Conservation (phyloP, 257 asterid species). For the Petunia axillaris region DNA sequence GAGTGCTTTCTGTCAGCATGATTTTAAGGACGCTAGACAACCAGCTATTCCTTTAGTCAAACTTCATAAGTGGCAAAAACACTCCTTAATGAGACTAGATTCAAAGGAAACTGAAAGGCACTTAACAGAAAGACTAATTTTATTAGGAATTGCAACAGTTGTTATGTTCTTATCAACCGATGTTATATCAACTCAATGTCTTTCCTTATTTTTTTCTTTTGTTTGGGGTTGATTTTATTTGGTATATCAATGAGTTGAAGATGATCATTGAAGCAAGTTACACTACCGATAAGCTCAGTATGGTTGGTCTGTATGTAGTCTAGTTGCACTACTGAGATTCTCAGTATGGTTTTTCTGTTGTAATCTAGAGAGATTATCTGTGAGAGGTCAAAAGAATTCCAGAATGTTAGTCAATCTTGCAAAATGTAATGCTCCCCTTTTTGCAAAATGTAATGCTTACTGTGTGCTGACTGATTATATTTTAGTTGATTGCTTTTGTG, state of each 20-base stretch:
- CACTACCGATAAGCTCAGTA: not conserved
- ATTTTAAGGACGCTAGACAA: not conserved
- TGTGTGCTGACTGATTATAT: not conserved
- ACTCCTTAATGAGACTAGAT: not conserved
- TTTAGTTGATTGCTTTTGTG: not conserved
- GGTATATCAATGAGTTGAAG: not conserved
- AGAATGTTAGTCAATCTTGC: too few relatives aligned
- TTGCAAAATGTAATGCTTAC: too few relatives aligned
- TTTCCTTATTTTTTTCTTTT: not conserved
- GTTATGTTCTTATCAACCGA: not conserved
- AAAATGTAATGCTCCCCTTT: too few relatives aligned
- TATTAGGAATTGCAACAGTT: not conserved
- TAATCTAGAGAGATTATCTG: too few relatives aligned
- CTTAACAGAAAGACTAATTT: not conserved
- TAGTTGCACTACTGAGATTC: not conserved
- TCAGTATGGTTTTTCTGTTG: too few relatives aligned
- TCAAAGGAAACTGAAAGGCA: not conserved
- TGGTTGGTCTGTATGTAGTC: not conserved
- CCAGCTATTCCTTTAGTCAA: conserved; percentile 11
- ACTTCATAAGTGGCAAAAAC: not conserved
- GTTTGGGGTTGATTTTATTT: not conserved
- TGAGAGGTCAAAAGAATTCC: too few relatives aligned
- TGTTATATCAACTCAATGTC: not conserved
- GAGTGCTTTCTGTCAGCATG: not conserved
- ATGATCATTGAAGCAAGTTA: not conserved